Evolutionary conservation across 352 stramenopile genomes (phyloP).

Genomic region (Achlya hypogyna): DNA sequence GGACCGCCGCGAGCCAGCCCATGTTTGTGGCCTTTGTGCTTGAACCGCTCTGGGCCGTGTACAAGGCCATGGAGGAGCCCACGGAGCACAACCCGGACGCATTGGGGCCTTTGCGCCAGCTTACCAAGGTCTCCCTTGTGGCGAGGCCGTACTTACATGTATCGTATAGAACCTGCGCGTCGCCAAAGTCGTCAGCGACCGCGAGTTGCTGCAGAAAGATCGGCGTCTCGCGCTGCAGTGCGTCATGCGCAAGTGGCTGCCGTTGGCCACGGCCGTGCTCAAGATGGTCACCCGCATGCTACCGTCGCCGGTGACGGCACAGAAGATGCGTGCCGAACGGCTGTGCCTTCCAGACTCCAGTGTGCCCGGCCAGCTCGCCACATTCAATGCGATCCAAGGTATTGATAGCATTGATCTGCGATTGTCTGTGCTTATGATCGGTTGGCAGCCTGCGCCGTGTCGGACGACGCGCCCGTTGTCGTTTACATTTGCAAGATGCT

Average conservation of each 20-base stretch:
- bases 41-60: constrained; percentile 84
- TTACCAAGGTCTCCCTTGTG: constrained; percentile 33
- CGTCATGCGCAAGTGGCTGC: constrained; percentile 87
- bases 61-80: constrained; percentile 47
- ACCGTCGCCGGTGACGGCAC: constrained; percentile 60
- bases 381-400: constrained; percentile 18
- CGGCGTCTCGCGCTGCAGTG: constrained; percentile 47
- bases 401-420: constrained; percentile 21
- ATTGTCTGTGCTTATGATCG: too few relatives aligned
- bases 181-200: constrained; percentile 51
- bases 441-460: constrained; percentile 50
- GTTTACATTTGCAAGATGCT: constrained; percentile 92
- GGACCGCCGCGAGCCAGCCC: constrained; percentile 54
- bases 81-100: constrained; percentile 36
- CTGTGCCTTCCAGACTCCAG: constrained; percentile 32
- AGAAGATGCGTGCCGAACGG: constrained; percentile 58
- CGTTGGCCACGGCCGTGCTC: constrained; percentile 75
- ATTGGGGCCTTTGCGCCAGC: constrained; percentile 33
- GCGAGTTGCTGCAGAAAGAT: constrained; percentile 63
- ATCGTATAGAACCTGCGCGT: constrained; percentile 42
- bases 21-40: constrained; percentile 92
- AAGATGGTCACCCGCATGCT: constrained; percentile 85
- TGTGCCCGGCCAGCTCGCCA: constrained; percentile 3
- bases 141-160: constrained; percentile 17
- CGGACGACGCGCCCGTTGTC: constrained; percentile 57